Evolutionary conservation across 345 rosid genomes (phyloP), one percentile per base, ranked within the genome.

Genomic region (Citrus glauca): DNA sequence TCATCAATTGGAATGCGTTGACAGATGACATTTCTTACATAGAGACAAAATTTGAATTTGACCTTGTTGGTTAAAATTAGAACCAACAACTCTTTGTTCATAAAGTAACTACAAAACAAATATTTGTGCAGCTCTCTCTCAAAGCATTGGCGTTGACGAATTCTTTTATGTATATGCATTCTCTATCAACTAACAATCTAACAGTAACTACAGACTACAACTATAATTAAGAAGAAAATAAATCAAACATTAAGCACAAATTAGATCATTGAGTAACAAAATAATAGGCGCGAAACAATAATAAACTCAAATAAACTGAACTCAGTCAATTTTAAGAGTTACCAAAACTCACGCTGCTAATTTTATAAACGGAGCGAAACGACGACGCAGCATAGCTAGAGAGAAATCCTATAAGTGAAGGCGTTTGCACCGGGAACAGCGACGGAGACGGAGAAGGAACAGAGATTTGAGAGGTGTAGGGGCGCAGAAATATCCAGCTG

Each of bases 341-440:
- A 16, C 56, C 63, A 45, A 28, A 20, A 84, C 91, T 85, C 85
- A 89, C 91, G 24, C 74, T 25, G 28, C 78, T 8, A 14, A 75
- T 40, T 55, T 30, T 70, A 53, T 37, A 64, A 42, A 60, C 28
- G 13, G 37, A 40, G 24, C 57, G 48, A 50, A 79, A 77, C 68
- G 81, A 19, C 72, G 68, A n/a, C 65, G 80, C 61, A 20, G 75
- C 42, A 59, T 77, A 17, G 28, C 78, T 20, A 16, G 82, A 69
- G 65, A 68, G 45, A 16, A 62, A 17, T 10, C 59, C 13, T 19
- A 14, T 25, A 60, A 66, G 24, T 8, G 72, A 48, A 17, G 70
- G 78, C 9, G 61, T 65, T 28, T 20, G 71, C 32, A 20, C 48
- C 42, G 77, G 53, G 50, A 74, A 69, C 50, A 70, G 57, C 24